Percentiles rank a stretch among this genome's conserved stretches.
These are phyloP conservation scores for Coemansia sp. DNA, from an alignment of 192 early-diverging fungal species.

Conservation along the genomic window DNA sequence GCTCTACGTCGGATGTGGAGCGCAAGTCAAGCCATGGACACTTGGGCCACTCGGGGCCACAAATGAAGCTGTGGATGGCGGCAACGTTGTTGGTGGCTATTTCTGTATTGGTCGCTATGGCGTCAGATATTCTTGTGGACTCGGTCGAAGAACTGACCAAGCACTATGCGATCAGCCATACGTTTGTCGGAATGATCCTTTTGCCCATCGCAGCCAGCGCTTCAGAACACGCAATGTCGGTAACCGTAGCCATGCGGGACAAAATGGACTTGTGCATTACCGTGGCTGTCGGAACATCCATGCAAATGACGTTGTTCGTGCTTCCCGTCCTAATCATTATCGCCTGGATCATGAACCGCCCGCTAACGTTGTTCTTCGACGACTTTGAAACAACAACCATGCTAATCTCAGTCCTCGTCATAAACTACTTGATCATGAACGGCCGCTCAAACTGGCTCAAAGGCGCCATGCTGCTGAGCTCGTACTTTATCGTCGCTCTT, in stretches of 20 bases:
- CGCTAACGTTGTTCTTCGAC: constrained; percentile 80
- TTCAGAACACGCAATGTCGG: constrained; percentile 82
- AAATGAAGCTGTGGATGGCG: constrained; percentile 61
- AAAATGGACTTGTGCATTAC: constrained; percentile 83
- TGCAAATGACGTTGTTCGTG: constrained; percentile 85
- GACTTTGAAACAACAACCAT: constrained; percentile 80
- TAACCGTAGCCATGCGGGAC: constrained; percentile 82
- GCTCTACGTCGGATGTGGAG: not conserved
- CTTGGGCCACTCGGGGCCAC: constrained; percentile 44
- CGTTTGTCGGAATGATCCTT: constrained; percentile 91
- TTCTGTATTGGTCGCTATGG: constrained; percentile 72
- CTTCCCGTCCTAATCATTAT: constrained; percentile 72
- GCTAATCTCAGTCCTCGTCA: constrained; percentile 84
- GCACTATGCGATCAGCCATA: constrained; percentile 66
- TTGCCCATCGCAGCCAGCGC: constrained; percentile 89
- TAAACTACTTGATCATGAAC: constrained; percentile 78
- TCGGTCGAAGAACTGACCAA: constrained; percentile 57
- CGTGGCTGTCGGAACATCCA: constrained; percentile 75
- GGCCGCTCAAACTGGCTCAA: constrained; percentile 93
- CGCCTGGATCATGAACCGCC: constrained; percentile 74
- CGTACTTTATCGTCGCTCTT: constrained; percentile 81
- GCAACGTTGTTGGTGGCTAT: constrained; percentile 59
- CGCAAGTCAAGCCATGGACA: constrained; percentile 7
- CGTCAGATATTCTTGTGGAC: constrained; percentile 79
- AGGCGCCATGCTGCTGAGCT: constrained; percentile 78